Evolutionary conservation across 208 protist genomes (phyloP).

Genomic region (Crithidia mellificae): DNA sequence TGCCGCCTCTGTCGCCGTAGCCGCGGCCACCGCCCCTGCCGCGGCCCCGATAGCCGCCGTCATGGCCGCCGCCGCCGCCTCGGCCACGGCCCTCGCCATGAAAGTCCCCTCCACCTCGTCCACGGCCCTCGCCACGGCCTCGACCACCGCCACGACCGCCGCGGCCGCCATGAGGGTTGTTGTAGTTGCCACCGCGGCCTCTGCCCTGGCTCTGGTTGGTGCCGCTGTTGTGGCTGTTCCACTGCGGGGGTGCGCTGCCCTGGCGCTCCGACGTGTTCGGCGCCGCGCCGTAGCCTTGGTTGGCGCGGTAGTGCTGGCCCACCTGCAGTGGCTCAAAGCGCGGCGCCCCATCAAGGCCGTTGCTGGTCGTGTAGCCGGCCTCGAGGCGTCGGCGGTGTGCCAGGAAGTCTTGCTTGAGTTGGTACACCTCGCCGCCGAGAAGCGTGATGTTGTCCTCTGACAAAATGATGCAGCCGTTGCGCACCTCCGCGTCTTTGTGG

Average conservation of each 20-base stretch:
- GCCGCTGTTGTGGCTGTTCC: neutral
- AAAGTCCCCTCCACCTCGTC: too few species aligned
- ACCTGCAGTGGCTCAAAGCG: constrained; percentile 69
- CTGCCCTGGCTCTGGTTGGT: neutral
- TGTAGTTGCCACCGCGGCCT: constrained; percentile 6
- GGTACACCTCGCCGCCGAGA: constrained; percentile 70
- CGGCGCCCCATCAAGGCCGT: constrained; percentile 64
- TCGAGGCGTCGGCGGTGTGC: constrained; percentile 50
- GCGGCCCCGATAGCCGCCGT: constrained; percentile 19
- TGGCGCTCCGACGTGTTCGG: neutral
- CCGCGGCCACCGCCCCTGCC: constrained; percentile 17
- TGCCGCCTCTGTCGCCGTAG: constrained; percentile 9
- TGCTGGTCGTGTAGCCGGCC: constrained; percentile 47
- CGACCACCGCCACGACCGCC: constrained; percentile 6
- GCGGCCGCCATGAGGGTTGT: constrained; percentile 1
- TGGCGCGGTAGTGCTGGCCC: constrained; percentile 32
- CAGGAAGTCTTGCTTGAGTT: constrained; percentile 76
- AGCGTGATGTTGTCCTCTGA: constrained; percentile 54
- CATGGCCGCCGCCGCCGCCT: constrained; percentile 10
- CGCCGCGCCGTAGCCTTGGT: neutral
- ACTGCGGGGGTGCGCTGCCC: neutral
- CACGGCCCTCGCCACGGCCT: constrained; percentile 12
- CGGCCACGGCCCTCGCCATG: constrained; percentile 1
- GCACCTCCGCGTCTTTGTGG: constrained; percentile 60
- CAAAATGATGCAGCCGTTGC: constrained; percentile 76